Base-by-base conservation (phyloP, 75 land plant genomes). In the Cunninghamia lanceolata region DNA sequence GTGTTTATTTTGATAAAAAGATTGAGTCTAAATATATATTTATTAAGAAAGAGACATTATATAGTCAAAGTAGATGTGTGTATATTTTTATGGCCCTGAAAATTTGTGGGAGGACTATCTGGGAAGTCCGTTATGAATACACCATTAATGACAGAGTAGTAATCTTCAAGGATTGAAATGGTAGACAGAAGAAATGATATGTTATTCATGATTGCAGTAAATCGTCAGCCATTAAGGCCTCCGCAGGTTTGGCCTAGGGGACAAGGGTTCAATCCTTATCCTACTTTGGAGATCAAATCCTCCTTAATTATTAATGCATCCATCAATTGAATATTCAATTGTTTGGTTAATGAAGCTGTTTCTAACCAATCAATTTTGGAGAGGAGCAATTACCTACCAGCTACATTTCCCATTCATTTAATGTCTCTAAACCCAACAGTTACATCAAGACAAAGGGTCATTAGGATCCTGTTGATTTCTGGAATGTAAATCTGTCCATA, bases 401-500 rank as follows among this genome's bases (percentile, higher is more conserved):
- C 89, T 34, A 95, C 95, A 90, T 95, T 90, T 39, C 93, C 95
- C 36, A 95, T 89, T 50, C 66, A 73, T 17, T 88, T 88, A 34
- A 92, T 91, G 87, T 89, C 89, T 54, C 91, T 87, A 87, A 93
- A 93, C 19, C 92, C 93, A 59, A 88, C 39, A 28, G 90, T 90
- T 17, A 95, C 86, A n/a, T 90, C 91, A 70, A 95, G 86, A 84
- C 93, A 92, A 5, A 92, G 59, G 19, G 88, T 17, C 89, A 95
- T 87, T 78, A 95, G 84, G 45, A 94, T 89, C 93, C 93, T 93
- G 82, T 95, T 95, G 34, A 95, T 88, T 76, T 92, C 96, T 0
- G 96, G 95, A 68, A 95, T 91, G 84, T 95, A 95, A 28, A 95
- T 90, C 83, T 95, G 96, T 19, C 96, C 96, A 83, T 89, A 76